These are phyloP conservation scores for Picochlorum costavermella DNA, from an alignment of 139 green algal species.

Conservation along the genomic window DNA sequence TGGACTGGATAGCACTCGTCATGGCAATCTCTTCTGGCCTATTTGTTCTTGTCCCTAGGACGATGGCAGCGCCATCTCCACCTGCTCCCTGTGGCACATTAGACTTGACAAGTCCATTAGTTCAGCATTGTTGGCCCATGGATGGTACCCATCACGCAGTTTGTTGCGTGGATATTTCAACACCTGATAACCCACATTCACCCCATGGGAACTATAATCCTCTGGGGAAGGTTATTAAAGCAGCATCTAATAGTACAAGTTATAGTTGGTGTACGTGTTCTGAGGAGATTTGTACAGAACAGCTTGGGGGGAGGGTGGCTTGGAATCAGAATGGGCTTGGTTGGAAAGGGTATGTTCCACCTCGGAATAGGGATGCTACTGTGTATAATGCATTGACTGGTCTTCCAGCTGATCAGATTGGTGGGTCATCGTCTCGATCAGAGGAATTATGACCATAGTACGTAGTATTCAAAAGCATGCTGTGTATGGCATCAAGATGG, in stretches of 20 bases:
- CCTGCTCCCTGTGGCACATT: conserved; percentile 13
- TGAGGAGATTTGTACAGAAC: conserved; percentile 22
- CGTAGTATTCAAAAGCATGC: too few species aligned
- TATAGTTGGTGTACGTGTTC: conserved; percentile 25
- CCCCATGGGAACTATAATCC: conserved; percentile 28
- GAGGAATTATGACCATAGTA: too few species aligned
- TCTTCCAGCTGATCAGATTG: background rate
- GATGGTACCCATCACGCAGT: conserved; percentile 24
- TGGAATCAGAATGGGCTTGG: conserved; percentile 22
- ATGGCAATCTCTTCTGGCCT: too few species aligned
- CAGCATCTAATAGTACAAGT: conserved; percentile 7
- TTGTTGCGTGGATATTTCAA: conserved; percentile 22
- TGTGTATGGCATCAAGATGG: too few species aligned
- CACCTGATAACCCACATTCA: conserved; percentile 14
- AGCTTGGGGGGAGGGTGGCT: conserved; percentile 14
- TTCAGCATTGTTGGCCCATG: conserved; percentile 16
- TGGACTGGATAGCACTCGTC: too few species aligned
- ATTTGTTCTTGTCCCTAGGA: too few species aligned
- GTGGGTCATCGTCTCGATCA: background rate
- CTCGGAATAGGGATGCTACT: background rate
- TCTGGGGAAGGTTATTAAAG: conserved; percentile 12
- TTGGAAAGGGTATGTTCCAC: conserved; percentile 15
- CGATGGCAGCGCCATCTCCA: background rate
- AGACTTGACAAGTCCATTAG: conserved; percentile 8
- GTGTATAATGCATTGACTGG: background rate